Conservation (phyloP, 371 early-diverging fungal genomes). For the Dichotomocladium elegans region DNA sequence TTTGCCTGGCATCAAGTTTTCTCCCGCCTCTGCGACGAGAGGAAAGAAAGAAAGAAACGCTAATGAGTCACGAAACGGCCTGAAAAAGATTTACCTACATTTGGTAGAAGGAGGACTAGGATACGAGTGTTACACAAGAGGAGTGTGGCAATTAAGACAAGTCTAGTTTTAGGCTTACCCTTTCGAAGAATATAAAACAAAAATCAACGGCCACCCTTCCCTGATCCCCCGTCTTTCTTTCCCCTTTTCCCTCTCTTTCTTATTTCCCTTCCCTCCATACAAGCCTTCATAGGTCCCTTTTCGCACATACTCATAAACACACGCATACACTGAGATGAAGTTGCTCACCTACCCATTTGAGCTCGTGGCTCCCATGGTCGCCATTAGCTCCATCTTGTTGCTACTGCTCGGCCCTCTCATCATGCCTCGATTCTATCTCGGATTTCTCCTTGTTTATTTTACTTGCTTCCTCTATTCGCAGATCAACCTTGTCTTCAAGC, state of each 20-base stretch:
- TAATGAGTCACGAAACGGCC: too few species aligned
- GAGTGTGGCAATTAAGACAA: too few species aligned
- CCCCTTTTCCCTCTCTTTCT: slow-evolving; percentile 6
- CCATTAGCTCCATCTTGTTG: slow-evolving; percentile 43
- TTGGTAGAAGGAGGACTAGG: too few species aligned
- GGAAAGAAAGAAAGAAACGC: too few species aligned
- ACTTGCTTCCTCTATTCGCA: slow-evolving; percentile 47
- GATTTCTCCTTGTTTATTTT: slow-evolving; percentile 49
- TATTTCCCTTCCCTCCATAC: slow-evolving; percentile 2
- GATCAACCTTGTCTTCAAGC: slow-evolving; percentile 53
- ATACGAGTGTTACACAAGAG: too few species aligned
- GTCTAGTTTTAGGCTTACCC: too few species aligned
- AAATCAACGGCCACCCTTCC: too few species aligned
- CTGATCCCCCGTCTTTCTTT: slow-evolving; percentile 1
- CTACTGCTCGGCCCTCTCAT: slow-evolving; percentile 48
- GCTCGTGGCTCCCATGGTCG: slow-evolving; percentile 50
- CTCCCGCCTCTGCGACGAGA: too few species aligned
- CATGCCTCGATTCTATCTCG: slow-evolving; percentile 48
- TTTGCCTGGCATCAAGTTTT: too few species aligned
- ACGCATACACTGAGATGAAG: not conserved
- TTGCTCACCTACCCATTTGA: slow-evolving; percentile 43
- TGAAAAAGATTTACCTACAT: too few species aligned
- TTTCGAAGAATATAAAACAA: too few species aligned
- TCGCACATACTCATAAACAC: not conserved
- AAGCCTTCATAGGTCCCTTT: slow-evolving; percentile 1